Evolutionary conservation across 1,139 yeast species (phyloP), one percentile per base, ranked within the genome.

Genomic region (Yamadazyma siamensis): DNA sequence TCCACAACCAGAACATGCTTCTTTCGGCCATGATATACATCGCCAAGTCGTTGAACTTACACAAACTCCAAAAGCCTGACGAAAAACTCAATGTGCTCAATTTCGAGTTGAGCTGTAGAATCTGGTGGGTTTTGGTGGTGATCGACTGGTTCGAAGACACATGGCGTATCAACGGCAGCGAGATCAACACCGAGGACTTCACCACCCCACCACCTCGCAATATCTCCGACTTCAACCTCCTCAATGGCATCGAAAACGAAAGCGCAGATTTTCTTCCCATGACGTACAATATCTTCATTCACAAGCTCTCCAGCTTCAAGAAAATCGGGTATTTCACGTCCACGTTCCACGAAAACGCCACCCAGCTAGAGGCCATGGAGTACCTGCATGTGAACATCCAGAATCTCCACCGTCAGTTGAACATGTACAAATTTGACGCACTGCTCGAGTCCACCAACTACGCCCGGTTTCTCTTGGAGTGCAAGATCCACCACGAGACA

Each of bases 121-220:
- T 54, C n/a, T 58, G 64, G 60, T 61, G 65, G 65, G 25, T 50
- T 2, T 41, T 59, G 15, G 49, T 58, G 6, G 47, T 46, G 10
- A 37, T 49, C 18, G 67, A 61, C 36, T 61, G 67, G 67, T 44
- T 49, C 23, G 63, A 61, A 29, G 56, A 49, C 25, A 39, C 46
- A 16, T 8, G 25, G 5, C 21, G 13, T 13, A 52, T 49, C 23
- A 33, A 61, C 13, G 41, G 43, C 23, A 40, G 51, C 0, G 27
- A 51, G 14, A 47, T 60, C 9, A 36, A 42, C 5, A 29, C 41
- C 4, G 35, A 33, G 10, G 45, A 50, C 13, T 59, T 56, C 32
- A 32, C 51, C 3, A 52, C 63, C 1, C 48, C 52, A 2, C 5
- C 33, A 13, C 63, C 64, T 6, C 18, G 50, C 28, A 44, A 45